phyloP scores from a whole-genome alignment of 2,329 filamentous ascomycete genomes.

The Cordyceps fumosorosea region DNA sequence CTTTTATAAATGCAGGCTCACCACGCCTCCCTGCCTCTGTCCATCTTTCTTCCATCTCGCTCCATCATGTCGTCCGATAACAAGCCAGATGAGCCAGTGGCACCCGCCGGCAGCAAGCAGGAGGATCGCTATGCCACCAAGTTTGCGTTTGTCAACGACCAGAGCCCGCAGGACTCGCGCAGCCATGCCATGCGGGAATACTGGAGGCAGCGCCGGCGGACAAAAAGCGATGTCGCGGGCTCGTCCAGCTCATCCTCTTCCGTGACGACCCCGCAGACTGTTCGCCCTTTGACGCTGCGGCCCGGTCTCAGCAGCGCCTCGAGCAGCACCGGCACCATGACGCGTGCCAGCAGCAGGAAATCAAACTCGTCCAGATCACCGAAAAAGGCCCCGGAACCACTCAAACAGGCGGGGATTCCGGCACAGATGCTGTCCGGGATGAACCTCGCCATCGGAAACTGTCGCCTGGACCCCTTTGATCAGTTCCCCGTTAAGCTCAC shows the following conservation, averaged over 20 bases:
- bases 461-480: conserved; percentile 29
- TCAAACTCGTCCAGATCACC: not conserved
- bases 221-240: conserved; percentile 2
- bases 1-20: too few relatives aligned
- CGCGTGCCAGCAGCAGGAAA: not conserved
- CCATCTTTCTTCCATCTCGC: not conserved
- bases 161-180: conserved; percentile 12
- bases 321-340: not conserved
- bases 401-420: conserved; percentile 6
- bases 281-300: not conserved
- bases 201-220: conserved; percentile 19
- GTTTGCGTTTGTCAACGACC: conserved; percentile 2
- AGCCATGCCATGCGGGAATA: conserved; percentile 28
- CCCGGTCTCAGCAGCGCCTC: not conserved
- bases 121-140: not conserved
- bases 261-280: not conserved
- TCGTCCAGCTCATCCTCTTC: not conserved
- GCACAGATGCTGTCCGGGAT: conserved; percentile 22
- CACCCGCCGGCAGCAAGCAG: not conserved
- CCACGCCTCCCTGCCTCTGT: too few relatives aligned
- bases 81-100: not conserved
- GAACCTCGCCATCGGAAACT: conserved; percentile 22
- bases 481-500: conserved; percentile 28
- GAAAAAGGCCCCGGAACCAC: not conserved
- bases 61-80: not conserved